Evolutionary conservation across 768 basidiomycete genomes (phyloP), one percentile per base, ranked within the genome.

Genomic region (Heimioporus sp.): DNA sequence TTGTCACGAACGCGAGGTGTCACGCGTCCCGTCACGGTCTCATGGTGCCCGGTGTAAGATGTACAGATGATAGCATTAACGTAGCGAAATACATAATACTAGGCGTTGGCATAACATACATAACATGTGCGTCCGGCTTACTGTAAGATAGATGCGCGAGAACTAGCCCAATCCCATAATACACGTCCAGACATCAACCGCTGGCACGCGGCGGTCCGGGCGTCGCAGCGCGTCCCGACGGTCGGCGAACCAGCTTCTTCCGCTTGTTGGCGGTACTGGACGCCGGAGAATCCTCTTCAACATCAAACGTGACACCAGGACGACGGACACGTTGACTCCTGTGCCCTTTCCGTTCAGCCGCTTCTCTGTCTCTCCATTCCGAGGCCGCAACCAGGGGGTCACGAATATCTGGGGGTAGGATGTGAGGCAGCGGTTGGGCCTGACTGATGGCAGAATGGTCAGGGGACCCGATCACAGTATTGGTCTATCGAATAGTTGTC

Each of bases 401-500:
- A 46, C 87, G 81, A 43, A 76, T 58, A 13, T 79, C 82, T 5
- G 86, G 87, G 11, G 80, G 77, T 34, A 62, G 42, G 19, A 69
- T 44, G 5, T 42, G 63, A 21, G 78, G 77, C 31, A 76, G 58
- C 5, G 79, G 76, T 30, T 73, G 73, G 34, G 79, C 81, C 36
- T 79, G 79, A 61, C 87, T 83, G 55, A 82, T 72, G 60, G 82
- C 77, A 2, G 90, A 91, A 16, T 81, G 80, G 12, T 83, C 86
- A 5, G 90, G 90, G 4, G 86, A 87, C 15, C 86, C 87, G 24
- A 90, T 66, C 40, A 87, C 80, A 24, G 90, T 89, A 59, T 83
- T 90, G 15, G 83, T 69, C 85, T 86, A 35, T 43, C 39, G 5
- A 59, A 45, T 36, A 43, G 49, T 43, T 13, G 49, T 58, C 21